Evolutionary conservation across 208 protist species (phyloP).

Genomic region (Leishmania guyanensis): DNA sequence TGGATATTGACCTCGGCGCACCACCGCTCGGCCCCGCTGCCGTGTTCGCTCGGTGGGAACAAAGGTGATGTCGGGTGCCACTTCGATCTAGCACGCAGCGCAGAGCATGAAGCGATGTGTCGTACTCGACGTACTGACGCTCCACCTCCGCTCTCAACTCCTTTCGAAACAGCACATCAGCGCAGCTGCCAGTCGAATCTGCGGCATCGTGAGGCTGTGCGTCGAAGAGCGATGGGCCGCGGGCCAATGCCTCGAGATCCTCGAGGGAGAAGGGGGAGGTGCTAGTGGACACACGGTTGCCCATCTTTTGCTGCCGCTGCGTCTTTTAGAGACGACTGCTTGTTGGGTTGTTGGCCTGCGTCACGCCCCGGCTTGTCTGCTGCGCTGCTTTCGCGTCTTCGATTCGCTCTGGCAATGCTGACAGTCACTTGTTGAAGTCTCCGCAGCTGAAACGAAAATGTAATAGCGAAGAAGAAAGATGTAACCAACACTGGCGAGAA

Average conservation of each 20-base stretch:
- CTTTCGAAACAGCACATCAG: constrained; percentile 1
- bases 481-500: neutral
- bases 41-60: neutral
- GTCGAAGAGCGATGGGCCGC: constrained; percentile 12
- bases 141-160: constrained; percentile 27
- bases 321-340: neutral
- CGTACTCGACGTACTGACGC: constrained; percentile 22
- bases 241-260: constrained; percentile 33
- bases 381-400: neutral
- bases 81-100: constrained; percentile 29
- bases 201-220: constrained; percentile 3
- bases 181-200: neutral
- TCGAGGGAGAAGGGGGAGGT: constrained; percentile 48
- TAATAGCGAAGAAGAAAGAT: neutral
- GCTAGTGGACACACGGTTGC: constrained; percentile 63
- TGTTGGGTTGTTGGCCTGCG: neutral
- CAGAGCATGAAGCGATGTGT: constrained; percentile 31
- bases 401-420: neutral
- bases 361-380: neutral
- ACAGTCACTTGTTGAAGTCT: neutral
- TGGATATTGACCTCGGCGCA: neutral
- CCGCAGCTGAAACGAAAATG: neutral
- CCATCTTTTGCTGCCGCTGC: constrained; percentile 39
- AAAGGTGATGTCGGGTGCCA: constrained; percentile 1
- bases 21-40: neutral